A percentile compares a stretch with the other conserved stretches of the same genome.
Evolutionary conservation across 352 stramenopile species (phyloP).

Genomic region (Globisporangium emineosum): DNA sequence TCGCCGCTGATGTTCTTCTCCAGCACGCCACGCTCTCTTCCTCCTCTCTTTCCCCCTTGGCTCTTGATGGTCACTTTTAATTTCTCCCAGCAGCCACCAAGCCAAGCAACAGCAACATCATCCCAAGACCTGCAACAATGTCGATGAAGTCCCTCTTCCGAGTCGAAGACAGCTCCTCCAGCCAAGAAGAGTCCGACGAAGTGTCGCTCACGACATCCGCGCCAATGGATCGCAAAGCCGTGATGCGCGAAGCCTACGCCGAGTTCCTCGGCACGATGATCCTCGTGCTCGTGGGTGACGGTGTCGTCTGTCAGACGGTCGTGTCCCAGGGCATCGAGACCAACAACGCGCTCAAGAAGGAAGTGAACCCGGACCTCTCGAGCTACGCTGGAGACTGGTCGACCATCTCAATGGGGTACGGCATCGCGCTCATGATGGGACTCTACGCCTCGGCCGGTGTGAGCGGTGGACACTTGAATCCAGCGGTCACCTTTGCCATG

Average conservation of each 20-base stretch:
- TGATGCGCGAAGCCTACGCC: slow-evolving; percentile 31
- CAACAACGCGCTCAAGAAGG: slow-evolving; percentile 45
- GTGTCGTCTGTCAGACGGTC: slow-evolving; percentile 55
- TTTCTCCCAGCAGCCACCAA: background rate
- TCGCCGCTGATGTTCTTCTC: background rate
- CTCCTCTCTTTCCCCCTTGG: background rate
- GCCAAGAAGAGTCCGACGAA: slow-evolving; percentile 34
- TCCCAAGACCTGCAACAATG: slow-evolving; percentile 18
- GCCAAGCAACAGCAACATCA: background rate
- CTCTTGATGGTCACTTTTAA: background rate
- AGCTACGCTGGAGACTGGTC: slow-evolving; percentile 66
- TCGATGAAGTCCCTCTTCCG: slow-evolving; percentile 29
- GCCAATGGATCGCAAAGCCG: slow-evolving; percentile 29
- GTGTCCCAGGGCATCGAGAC: slow-evolving; percentile 60
- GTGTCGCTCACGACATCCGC: slow-evolving; percentile 47
- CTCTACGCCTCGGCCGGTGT: slow-evolving; percentile 65
- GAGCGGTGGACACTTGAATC: slow-evolving; percentile 68
- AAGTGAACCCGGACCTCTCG: slow-evolving; percentile 39
- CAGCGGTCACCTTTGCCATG: slow-evolving; percentile 66
- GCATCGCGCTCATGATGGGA: slow-evolving; percentile 69
- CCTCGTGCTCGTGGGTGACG: slow-evolving; percentile 54
- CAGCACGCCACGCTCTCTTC: background rate
- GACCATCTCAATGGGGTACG: slow-evolving; percentile 67
- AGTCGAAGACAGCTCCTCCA: slow-evolving; percentile 21
- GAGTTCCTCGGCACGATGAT: slow-evolving; percentile 65